phyloP scores from a whole-genome alignment of 2,329 filamentous ascomycete genomes.

The Teratosphaeriaceae sp. region DNA sequence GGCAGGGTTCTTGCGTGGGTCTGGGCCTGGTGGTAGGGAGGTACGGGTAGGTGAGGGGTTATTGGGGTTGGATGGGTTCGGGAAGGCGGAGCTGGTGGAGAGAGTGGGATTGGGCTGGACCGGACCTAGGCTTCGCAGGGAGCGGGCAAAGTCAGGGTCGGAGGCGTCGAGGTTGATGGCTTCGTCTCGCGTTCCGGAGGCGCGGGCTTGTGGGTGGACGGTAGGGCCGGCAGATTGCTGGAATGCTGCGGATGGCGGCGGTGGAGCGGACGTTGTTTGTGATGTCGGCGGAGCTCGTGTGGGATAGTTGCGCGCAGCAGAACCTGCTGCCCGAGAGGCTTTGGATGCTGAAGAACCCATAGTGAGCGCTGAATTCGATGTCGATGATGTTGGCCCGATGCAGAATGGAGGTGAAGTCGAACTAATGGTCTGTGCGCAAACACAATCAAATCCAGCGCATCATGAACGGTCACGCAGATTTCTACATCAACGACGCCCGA shows the following conservation, averaged over 20 bases:
- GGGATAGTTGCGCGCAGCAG: slow-evolving; percentile 51
- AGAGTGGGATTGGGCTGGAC: slow-evolving; percentile 52
- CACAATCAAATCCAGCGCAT: no score
- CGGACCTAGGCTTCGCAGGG: slow-evolving; percentile 61
- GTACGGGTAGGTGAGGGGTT: slow-evolving; percentile 29
- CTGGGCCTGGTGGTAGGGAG: slow-evolving; percentile 23
- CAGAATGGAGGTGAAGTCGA: neutral
- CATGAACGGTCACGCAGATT: no score
- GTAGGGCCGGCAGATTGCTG: slow-evolving; percentile 33
- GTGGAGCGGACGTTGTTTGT: slow-evolving; percentile 22
- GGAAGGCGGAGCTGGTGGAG: slow-evolving; percentile 49
- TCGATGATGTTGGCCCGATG: neutral
- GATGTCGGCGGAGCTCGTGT: slow-evolving; percentile 30
- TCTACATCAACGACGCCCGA: no score
- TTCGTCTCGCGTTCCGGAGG: slow-evolving; percentile 33
- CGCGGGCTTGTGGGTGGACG: slow-evolving; percentile 34
- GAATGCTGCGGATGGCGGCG: slow-evolving; percentile 20
- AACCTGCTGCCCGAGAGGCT: slow-evolving; percentile 43
- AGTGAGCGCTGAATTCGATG: no score
- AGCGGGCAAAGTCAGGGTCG: slow-evolving; percentile 66
- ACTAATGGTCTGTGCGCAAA: no score
- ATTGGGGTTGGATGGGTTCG: slow-evolving; percentile 25
- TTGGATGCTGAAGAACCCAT: slow-evolving; percentile 58
- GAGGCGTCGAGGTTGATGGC: slow-evolving; percentile 55
- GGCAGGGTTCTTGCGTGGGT: slow-evolving; percentile 46